Percentiles rank a stretch among this genome's conserved stretches.
Evolutionary conservation across 495 filamentous ascomycete species (phyloP).

Genomic region (Podospora fimiseda): DNA sequence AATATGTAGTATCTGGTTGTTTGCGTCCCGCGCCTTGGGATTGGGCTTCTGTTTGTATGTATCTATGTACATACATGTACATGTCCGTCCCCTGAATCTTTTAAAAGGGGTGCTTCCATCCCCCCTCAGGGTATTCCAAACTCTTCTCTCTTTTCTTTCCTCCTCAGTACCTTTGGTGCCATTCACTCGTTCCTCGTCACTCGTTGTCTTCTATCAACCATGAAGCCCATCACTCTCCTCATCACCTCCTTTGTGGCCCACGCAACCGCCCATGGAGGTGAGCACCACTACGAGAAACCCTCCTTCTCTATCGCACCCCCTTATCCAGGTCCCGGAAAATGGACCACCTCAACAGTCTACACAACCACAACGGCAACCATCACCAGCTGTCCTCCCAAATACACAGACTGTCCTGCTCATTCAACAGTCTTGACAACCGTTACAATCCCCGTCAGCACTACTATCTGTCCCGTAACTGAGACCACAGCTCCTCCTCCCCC

Average conservation of each 20-base stretch:
- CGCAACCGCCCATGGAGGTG: slow-evolving; percentile 16
- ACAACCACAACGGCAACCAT: slow-evolving; percentile 24
- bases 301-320: slow-evolving; percentile 8
- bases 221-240: slow-evolving; percentile 21
- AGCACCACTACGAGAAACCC: slow-evolving; percentile 1
- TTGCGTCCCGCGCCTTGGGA: not conserved
- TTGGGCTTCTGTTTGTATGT: not conserved
- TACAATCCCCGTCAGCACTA: slow-evolving; percentile 29
- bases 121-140: slow-evolving; percentile 7
- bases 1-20: too few relatives aligned
- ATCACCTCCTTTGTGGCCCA: slow-evolving; percentile 25
- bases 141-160: slow-evolving; percentile 2
- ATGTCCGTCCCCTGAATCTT: not conserved
- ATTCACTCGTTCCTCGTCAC: slow-evolving; percentile 24
- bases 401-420: slow-evolving; percentile 24
- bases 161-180: slow-evolving; percentile 19
- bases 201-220: slow-evolving; percentile 13
- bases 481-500: slow-evolving; percentile 4
- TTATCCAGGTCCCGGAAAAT: slow-evolving; percentile 6
- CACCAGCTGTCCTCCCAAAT: slow-evolving; percentile 21
- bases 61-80: not conserved
- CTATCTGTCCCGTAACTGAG: slow-evolving; percentile 29
- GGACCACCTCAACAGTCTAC: slow-evolving; percentile 32
- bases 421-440: slow-evolving; percentile 33
- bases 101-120: not conserved